Base-by-base conservation (phyloP, 1,284 basidiomycete genomes). In the Ustilago vetiveriae region DNA sequence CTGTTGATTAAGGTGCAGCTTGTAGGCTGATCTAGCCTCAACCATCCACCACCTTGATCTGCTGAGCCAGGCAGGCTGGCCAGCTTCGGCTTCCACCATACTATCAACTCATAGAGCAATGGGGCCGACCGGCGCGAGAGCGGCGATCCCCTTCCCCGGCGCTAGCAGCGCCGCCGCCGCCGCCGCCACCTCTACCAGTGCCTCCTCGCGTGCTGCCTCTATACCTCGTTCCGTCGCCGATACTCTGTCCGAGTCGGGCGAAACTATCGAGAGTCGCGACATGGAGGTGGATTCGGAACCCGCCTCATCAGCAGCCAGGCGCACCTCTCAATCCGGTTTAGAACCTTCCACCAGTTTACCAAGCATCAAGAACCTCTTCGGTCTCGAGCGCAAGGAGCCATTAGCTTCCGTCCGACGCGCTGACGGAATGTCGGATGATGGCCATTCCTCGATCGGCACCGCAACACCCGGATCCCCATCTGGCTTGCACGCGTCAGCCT, bases 291-390 rank as follows among this genome's bases (percentile, higher is more conserved):
- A 70, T 45, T 29, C 30, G 13, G 60, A 64, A 22, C 45, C 67
- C 7, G 26, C 56, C 14, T 27, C 55, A 10, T 41, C 52, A 21
- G 30, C 60, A 37, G 37, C 55, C 5, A 65, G 29, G 42, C 55
- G 43, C 17, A 46, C 56, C 13, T 39, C 27, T 8, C 48, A 42
- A n/a, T 32, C 24, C 37, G 51, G 38, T 0, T 16, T 19, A 6
- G 65, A 63, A 35, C 39, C 65, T 30, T 50, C 51, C 21, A 52
- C 59, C 39, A 69, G 59, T 30, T 46, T 70, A 14, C 67, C 67
- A 11, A 70, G 67, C 40, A 70, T 70, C 51, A 64, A 70, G 33
- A 70, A 70, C 33, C 46, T 70, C 13, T 70, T 70, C 21, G 67
- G 67, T 19, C 47, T 70, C 19, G 67, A 64, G 37, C 43, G 60